Evolutionary conservation across 1,284 basidiomycete genomes (phyloP).

Genomic region (Gymnopus androsaceus): DNA sequence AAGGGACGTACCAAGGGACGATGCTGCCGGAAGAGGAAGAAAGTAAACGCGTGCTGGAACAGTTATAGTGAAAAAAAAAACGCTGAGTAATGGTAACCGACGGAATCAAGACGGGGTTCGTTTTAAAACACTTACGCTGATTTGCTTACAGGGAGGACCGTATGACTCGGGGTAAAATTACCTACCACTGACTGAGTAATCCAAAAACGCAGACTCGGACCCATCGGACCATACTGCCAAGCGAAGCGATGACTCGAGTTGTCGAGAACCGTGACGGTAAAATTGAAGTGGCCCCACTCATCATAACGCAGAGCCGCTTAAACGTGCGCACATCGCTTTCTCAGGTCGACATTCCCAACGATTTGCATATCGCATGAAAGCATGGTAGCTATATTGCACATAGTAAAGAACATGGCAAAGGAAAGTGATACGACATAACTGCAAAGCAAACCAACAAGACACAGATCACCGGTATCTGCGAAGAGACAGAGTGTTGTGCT

Average conservation of each 20-base stretch:
- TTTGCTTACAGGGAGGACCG: no score
- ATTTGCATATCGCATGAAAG: background rate
- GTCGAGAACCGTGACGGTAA: background rate
- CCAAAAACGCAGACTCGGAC: no score
- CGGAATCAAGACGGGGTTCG: no score
- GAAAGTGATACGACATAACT: background rate
- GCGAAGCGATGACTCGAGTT: background rate
- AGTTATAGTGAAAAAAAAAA: background rate
- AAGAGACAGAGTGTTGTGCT: slow-evolving; percentile 97
- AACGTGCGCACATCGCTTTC: no score
- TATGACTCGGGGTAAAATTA: no score
- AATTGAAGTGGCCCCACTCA: no score
- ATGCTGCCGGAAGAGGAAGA: background rate
- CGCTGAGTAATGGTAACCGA: no score
- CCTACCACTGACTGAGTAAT: background rate
- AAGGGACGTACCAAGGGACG: background rate
- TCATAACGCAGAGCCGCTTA: no score
- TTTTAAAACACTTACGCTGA: no score
- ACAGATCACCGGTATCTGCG: slow-evolving; percentile 90
- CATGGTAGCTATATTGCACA: slow-evolving; percentile 4
- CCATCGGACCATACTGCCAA: background rate
- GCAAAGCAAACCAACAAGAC: slow-evolving; percentile 15
- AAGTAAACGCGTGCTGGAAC: background rate
- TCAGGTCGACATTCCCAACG: no score
- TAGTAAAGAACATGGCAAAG: background rate